phyloP scores from a whole-genome alignment of 257 asterid genomes.

The Ilex aquifolium region DNA sequence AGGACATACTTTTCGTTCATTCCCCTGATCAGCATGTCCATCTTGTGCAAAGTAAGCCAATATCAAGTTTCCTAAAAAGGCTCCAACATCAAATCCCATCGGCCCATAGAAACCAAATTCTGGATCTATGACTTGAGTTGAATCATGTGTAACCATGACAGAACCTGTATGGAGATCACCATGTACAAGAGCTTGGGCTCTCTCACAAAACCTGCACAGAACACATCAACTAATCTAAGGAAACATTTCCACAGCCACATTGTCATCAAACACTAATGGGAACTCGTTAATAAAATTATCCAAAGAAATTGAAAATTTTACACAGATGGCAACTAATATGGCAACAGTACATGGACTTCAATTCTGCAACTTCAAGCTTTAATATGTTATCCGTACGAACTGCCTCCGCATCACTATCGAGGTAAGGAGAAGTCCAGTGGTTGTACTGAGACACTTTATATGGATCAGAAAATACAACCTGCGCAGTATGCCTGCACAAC shows the following conservation, averaged over 20 bases:
- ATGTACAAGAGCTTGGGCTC: conserved; percentile 92
- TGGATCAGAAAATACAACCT: conserved; percentile 93
- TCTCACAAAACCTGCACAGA: conserved; percentile 80
- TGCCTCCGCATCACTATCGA: conserved; percentile 81
- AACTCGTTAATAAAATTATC: too few relatives aligned
- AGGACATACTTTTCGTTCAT: conserved; percentile 61
- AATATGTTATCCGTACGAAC: conserved; percentile 63
- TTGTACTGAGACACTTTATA: conserved; percentile 79
- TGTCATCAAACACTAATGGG: too few relatives aligned
- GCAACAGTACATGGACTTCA: conserved; percentile 65
- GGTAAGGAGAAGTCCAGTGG: conserved; percentile 83
- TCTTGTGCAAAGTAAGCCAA: conserved; percentile 94
- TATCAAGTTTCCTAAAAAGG: conserved; percentile 80
- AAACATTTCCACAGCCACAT: background rate
- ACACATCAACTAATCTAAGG: conserved; percentile 22
- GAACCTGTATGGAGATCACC: conserved; percentile 97
- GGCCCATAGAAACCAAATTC: conserved; percentile 94
- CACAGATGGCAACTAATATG: background rate
- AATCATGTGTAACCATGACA: conserved; percentile 73
- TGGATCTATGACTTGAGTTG: conserved; percentile 94
- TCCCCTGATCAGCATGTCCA: conserved; percentile 63
- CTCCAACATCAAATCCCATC: conserved; percentile 94
- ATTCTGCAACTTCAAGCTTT: conserved; percentile 88
- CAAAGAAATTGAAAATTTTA: conserved; percentile 4
- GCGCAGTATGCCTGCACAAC: conserved; percentile 92